Base-by-base conservation (phyloP, 2,329 filamentous ascomycete genomes). In the Phoma sp. region DNA sequence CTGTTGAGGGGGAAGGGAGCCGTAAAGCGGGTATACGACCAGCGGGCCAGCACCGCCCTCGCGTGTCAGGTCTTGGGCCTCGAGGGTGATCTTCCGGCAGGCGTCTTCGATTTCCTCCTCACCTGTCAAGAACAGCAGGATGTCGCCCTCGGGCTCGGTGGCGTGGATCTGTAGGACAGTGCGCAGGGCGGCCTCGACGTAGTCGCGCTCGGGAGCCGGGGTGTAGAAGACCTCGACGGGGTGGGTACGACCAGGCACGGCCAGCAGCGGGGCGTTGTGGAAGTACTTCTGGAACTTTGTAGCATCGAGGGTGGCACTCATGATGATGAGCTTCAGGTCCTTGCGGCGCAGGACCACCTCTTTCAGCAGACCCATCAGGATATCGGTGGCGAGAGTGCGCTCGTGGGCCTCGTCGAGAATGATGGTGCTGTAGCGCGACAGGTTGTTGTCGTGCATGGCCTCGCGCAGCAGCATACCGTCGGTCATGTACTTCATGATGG, bases 151-250 rank as follows among this genome's bases (percentile, higher is more conserved):
- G 1, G 86, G 84, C 75, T 99, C 95, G 0, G 89, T 90, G 7
- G 92, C 92, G 74, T 99, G 95, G 54, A 99, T 99, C 77, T 99
- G 95, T 39, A 99, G 81, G 37, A 99, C 95, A 0, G 95, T 99
- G 55, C 95, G 85, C 60, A 99, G 86, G 2, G 95, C 91, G 38
- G 93, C 93, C 79, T 99, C 95, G 39, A 99, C 90, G 71, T 99
- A 99, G 73, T 99, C 95, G 68, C 90, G 86, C 79, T 98, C 95
- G 14, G 95, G 91, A 75, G 98, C 93, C 1, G 92, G 91, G 2
- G 95, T 99, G 78, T 99, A 99, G 77, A 96, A 99, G 60, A 99
- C 96, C 79, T 99, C 93, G 69, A 99, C 95, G 5, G 95, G 93
- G 74, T 96, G 89, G 18, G 95, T 99, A 76, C 95, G 88, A 72